Base-by-base conservation (phyloP, 1,284 basidiomycete genomes). In the Ustilago nuda region DNA sequence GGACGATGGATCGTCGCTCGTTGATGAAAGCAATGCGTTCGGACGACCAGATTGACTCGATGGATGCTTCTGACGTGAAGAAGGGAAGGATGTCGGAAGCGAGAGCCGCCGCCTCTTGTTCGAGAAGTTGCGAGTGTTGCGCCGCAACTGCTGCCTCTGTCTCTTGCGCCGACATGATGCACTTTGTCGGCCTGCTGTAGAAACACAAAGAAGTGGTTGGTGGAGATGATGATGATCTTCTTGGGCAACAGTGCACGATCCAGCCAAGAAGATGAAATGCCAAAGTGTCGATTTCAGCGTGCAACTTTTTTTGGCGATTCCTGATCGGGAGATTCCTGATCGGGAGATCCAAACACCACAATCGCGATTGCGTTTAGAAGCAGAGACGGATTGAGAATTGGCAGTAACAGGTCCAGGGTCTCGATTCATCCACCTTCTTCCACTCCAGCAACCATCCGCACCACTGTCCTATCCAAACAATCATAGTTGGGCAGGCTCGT, bases 41-140 rank as follows among this genome's bases (percentile, higher is more conserved):
- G 0, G 54, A 48, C 0, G 72, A 68, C 76, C 72, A 75, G 37
- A 66, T 43, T 12, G 56, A 39, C n/a, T 70, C 62, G 55, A 67
- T 39, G 4, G 67, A 33, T 11, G 67, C 72, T 27, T 46, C 27
- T 41, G 59, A 61, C 8, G 68, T 71, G 54, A 76, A 76, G 58
- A 57, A 33, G 43, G 69, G 69, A 11, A 70, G 39, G 32, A 77
- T 65, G 67, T 72, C 75, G 17, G 60, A 57, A 27, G 66, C 66
- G 27, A 72, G 61, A 23, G 63, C 75, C 32, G 69, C 62, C 0
- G 69, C 62, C 53, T 72, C 74, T 32, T 63, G 35, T 36, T 69
- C 66, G 41, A 72, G 61, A 11, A 61, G 66, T 13, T 55, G 56
- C 5, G 39, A 27, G 23, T 56, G 33, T 27, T 53, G 50, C 19